Base-by-base conservation (phyloP, 257 asterid genomes). In the Solanum stenotomum region DNA sequence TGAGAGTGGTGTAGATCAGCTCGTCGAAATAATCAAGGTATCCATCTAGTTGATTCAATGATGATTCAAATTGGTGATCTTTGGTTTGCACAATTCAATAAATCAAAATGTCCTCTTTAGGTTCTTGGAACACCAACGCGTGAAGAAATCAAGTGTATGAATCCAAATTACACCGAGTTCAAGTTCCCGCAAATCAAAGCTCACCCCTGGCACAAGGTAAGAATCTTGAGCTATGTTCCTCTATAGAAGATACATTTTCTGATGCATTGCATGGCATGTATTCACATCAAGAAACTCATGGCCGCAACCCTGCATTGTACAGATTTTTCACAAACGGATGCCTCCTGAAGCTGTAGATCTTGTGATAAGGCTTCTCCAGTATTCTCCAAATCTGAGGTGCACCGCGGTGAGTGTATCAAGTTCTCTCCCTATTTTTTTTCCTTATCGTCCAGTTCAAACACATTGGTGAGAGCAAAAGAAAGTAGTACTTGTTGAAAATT, bases 311-410 rank as follows among this genome's bases (percentile, higher is more conserved):
- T 52, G 22, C 59, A 59, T 44, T 85, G 20, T 59, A 35, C 89
- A 95, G 98, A 95, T 95, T 87, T 96, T 96, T 86, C 97, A 96
- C 90, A 96, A 96, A 83, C 92, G 96, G 82, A 93, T 92, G 56
- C 98, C 97, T 71, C 98, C 98, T 84, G 98, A 96, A 91, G 98
- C 96, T 88, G 98, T 95, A 25, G 98, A 94, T 92, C 95, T 95
- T 37, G 98, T 94, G 78, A 94, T 98, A 10, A 93, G 98, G 88
- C 98, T 95, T 89, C 98, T 95, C 89, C 98, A 95, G 86, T 95
- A 95, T 94, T 96, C 98, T 25, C 98, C 98, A 38, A 94, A 94
- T 88, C 88, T 95, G 88, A 91, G 98, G 91, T 96, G 94, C 92
- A 91, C 94, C 87, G 97, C 97, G 88, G 97, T 96, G 89, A 96